Conservation (phyloP, 2,329 filamentous ascomycete species). For the Cryphonectria japonica region DNA sequence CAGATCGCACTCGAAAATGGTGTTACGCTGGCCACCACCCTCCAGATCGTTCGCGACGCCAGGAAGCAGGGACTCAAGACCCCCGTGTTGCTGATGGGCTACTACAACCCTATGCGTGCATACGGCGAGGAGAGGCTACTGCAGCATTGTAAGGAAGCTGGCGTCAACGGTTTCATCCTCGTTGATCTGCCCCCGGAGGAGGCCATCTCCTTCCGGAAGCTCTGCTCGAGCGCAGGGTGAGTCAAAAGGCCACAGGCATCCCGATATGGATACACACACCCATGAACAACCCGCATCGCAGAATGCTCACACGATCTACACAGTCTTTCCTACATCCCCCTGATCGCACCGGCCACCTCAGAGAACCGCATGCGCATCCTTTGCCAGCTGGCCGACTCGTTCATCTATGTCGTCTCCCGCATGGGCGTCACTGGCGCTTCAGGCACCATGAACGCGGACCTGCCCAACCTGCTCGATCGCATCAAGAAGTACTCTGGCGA, state of each 20-base stretch:
- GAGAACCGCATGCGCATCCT: conserved; percentile 93
- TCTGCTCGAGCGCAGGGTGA: conserved; percentile 77
- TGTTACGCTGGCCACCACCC: conserved; percentile 77
- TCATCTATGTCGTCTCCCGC: conserved; percentile 97
- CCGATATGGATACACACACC: not conserved
- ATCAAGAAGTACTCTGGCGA: conserved; percentile 93
- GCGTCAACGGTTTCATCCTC: conserved; percentile 95
- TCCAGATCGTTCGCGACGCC: conserved; percentile 83
- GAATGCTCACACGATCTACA: conserved; percentile 10
- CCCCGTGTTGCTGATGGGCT: conserved; percentile 94
- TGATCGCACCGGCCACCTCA: conserved; percentile 92
- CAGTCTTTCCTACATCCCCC: conserved; percentile 90
- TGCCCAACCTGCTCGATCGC: conserved; percentile 79
- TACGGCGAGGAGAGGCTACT: conserved; percentile 93
- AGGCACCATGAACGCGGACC: conserved; percentile 77
- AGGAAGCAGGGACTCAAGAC: conserved; percentile 75
- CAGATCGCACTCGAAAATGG: conserved; percentile 79
- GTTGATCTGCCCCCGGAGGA: conserved; percentile 96
- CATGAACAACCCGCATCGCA: not conserved
- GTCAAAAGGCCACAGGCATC: conserved; percentile 34
- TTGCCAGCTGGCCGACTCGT: conserved; percentile 95
- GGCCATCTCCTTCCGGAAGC: conserved; percentile 86
- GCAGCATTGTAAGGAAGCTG: conserved; percentile 79
- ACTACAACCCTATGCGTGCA: conserved; percentile 94
- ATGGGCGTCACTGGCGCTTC: conserved; percentile 96